Conservation (phyloP, 345 rosid genomes). For the Populus tremula region DNA sequence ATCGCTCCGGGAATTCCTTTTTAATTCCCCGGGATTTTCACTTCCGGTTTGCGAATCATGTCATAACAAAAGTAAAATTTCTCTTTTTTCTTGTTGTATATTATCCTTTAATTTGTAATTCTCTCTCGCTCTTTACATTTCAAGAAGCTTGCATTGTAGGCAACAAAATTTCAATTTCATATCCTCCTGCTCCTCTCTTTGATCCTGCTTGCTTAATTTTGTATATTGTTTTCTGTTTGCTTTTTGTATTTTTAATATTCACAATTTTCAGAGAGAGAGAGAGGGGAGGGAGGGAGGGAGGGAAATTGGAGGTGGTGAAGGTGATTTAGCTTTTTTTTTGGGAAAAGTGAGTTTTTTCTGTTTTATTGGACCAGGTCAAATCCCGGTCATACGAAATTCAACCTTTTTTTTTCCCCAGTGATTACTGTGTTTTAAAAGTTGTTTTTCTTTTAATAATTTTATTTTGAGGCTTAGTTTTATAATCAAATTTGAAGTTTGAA, state of each 20-base stretch:
- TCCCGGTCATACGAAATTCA: neutral
- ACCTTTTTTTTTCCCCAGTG: neutral
- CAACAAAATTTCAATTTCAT: neutral
- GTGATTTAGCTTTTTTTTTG: conserved; percentile 3
- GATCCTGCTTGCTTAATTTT: conserved; percentile 13
- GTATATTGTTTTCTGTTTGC: conserved; percentile 13
- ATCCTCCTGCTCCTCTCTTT: conserved; percentile 1
- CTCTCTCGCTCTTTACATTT: neutral
- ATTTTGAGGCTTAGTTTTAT: conserved; percentile 4
- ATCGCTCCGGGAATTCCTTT: neutral
- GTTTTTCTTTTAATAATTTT: neutral
- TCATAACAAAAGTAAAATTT: neutral
- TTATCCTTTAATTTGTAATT: neutral
- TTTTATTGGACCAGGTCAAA: conserved; percentile 23
- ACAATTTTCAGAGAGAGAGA: conserved; percentile 10
- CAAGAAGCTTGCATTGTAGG: neutral
- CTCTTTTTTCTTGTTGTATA: neutral
- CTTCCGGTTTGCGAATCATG: neutral
- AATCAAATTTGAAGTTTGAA: neutral
- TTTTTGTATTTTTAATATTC: neutral
- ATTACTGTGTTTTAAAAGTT: neutral
- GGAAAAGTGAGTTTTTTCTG: conserved; percentile 35
- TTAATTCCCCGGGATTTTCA: neutral
- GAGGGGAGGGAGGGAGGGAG: conserved; percentile 12
- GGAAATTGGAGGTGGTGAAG: conserved; percentile 25